phyloP scores from a whole-genome alignment of 2,329 filamentous ascomycete species.

The Colletotrichum acutatum region DNA sequence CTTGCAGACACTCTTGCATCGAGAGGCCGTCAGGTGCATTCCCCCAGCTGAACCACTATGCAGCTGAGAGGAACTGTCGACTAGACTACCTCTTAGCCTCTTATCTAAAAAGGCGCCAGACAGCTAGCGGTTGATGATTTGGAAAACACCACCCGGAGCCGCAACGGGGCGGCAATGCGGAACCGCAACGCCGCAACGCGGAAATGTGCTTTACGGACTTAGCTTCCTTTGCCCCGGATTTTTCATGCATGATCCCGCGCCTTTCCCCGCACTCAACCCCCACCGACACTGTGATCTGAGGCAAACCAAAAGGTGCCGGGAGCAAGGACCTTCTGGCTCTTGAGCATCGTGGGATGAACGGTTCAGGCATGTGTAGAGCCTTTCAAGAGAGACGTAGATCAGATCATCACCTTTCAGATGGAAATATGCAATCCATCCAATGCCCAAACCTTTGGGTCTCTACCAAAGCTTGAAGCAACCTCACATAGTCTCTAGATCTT shows the following conservation, averaged over 20 bases:
- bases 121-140: background rate
- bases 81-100: too few relatives aligned
- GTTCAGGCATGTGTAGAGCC: too few relatives aligned
- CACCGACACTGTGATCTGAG: background rate
- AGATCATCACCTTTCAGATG: too few relatives aligned
- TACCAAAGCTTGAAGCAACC: background rate
- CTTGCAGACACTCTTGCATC: background rate
- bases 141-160: background rate
- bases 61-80: background rate
- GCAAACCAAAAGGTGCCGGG: background rate
- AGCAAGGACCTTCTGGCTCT: background rate
- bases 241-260: background rate
- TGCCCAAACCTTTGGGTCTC: background rate
- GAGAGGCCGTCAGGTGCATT: background rate
- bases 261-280: constrained; percentile 21
- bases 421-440: background rate
- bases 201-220: background rate
- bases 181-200: constrained; percentile 5
- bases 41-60: background rate
- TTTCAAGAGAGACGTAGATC: background rate
- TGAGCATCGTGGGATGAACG: background rate
- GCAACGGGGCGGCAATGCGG: background rate
- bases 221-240: constrained; percentile 19
- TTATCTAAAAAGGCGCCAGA: background rate
- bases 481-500: background rate